Conservation (phyloP, 2,329 filamentous ascomycete species). For the Exophiala oligosperma region DNA sequence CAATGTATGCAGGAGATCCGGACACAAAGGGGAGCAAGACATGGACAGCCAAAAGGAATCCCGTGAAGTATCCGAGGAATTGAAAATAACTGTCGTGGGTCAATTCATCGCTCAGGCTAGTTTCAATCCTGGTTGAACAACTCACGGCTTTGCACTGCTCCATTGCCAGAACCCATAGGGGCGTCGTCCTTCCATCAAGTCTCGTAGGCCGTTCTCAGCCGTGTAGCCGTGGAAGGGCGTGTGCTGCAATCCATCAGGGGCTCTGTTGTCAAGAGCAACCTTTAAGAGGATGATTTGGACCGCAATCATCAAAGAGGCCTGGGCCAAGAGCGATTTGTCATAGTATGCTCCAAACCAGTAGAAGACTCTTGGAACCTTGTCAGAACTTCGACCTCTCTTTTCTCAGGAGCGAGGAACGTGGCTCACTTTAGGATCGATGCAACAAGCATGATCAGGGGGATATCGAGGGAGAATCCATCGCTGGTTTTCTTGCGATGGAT, state of each 20-base stretch:
- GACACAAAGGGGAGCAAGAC: constrained; percentile 52
- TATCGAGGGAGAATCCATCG: constrained; percentile 65
- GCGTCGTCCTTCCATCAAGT: constrained; percentile 37
- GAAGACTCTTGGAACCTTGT: constrained; percentile 50
- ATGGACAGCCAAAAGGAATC: constrained; percentile 53
- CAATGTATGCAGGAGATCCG: constrained; percentile 43
- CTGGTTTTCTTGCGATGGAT: constrained; percentile 62
- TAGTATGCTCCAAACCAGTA: constrained; percentile 67
- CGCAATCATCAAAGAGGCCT: constrained; percentile 60
- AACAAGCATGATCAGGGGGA: constrained; percentile 66
- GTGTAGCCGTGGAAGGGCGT: constrained; percentile 40
- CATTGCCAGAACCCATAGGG: constrained; percentile 67
- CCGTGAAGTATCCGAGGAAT: constrained; percentile 20
- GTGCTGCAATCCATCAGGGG: constrained; percentile 44
- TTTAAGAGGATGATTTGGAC: constrained; percentile 61
- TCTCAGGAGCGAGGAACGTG: neutral
- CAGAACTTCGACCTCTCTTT: neutral
- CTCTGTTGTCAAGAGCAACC: constrained; percentile 59
- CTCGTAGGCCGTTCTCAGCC: constrained; percentile 22
- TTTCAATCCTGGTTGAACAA: constrained; percentile 13
- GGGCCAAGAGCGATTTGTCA: constrained; percentile 58
- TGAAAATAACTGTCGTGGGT: constrained; percentile 17
- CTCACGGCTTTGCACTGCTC: constrained; percentile 54
- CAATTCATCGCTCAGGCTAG: neutral
- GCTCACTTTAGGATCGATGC: constrained; percentile 62